These are phyloP conservation scores for Paramecium tetraurelia DNA, from an alignment of 73 alveolate species.

Conservation along the genomic window DNA sequence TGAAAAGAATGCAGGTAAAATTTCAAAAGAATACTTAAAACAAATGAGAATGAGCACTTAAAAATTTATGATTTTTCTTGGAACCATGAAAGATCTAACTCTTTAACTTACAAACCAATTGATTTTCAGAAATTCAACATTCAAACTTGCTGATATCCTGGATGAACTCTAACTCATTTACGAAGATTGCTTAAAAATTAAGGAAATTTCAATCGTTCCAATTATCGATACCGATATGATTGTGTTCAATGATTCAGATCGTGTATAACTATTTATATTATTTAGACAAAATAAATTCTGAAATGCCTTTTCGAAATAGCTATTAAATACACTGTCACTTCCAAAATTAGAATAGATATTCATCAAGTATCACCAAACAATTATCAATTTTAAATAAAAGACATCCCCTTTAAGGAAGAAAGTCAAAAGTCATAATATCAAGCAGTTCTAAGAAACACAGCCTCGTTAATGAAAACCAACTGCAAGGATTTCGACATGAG, in stretches of 20 bases:
- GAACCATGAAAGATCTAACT: not conserved
- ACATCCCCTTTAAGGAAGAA: not conserved
- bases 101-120: not conserved
- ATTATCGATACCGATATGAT: not conserved
- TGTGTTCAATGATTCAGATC: not conserved
- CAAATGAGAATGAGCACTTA: slow-evolving; percentile 36
- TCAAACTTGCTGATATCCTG: not conserved
- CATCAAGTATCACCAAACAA: not conserved
- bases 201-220: not conserved
- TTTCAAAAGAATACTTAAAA: slow-evolving; percentile 2
- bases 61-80: slow-evolving; percentile 1
- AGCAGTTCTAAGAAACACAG: not conserved
- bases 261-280: not conserved
- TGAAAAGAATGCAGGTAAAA: not conserved
- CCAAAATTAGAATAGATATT: not conserved
- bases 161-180: slow-evolving; percentile 20
- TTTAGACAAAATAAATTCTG: slow-evolving; percentile 26
- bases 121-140: not conserved
- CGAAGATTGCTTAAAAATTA: slow-evolving; percentile 27
- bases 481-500: slow-evolving; percentile 24
- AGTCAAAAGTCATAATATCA: not conserved
- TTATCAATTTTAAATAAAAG: not conserved
- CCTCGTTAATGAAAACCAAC: not conserved
- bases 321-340: not conserved
- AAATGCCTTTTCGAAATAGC: slow-evolving; percentile 20